A percentile compares a stretch with the other conserved stretches of the same genome.
Conservation (phyloP, 768 basidiomycete species). For the Tricholoma sp. region DNA sequence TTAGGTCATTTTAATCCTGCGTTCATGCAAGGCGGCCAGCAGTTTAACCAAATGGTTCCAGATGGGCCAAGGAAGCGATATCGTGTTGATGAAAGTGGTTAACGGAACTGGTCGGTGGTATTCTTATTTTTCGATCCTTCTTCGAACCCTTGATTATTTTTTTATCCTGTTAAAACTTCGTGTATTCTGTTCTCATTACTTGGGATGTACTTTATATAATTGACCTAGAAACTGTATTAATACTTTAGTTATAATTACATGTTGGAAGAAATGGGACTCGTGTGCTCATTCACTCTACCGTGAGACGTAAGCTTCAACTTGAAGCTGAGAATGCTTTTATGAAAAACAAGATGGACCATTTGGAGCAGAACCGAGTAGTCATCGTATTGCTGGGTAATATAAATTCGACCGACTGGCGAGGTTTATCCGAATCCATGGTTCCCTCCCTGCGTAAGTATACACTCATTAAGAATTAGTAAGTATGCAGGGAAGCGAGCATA, state of each 20-base stretch:
- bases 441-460: too few relatives aligned
- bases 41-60: conserved; percentile 9
- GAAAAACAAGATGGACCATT: too few relatives aligned
- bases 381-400: too few relatives aligned
- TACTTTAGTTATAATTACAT: not conserved
- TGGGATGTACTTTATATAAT: not conserved
- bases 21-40: conserved; percentile 51
- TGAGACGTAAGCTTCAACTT: too few relatives aligned
- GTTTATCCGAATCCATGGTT: too few relatives aligned
- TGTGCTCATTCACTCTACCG: too few relatives aligned
- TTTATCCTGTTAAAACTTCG: not conserved
- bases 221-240: too few relatives aligned
- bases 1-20: conserved; percentile 74
- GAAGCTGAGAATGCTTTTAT: too few relatives aligned
- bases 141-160: not conserved
- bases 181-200: not conserved
- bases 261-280: not conserved
- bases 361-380: too few relatives aligned
- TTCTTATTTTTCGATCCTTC: conserved; percentile 1
- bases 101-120: not conserved
- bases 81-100: conserved; percentile 48
- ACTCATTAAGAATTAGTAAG: too few relatives aligned
- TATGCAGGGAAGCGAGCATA: too few relatives aligned
- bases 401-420: too few relatives aligned
- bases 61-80: conserved; percentile 10